Conservation (phyloP, 2,329 filamentous ascomycete species). For the Mollisia scopiformis region DNA sequence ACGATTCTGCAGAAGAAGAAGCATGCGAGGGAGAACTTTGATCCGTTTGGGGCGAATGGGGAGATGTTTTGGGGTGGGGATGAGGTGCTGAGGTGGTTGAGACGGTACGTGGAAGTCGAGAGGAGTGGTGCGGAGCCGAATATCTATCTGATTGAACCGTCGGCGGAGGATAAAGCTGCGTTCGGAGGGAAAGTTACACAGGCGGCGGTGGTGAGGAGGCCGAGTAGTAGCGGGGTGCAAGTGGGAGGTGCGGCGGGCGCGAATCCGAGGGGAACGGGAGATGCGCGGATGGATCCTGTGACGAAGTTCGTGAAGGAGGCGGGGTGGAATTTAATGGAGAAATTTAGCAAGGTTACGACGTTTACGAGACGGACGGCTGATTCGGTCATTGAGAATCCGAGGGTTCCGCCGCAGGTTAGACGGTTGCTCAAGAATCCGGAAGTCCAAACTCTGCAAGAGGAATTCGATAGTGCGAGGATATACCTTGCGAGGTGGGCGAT, state of each 20-base stretch:
- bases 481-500: slow-evolving; percentile 98
- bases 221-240: slow-evolving; percentile 33
- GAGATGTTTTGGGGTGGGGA: slow-evolving; percentile 98
- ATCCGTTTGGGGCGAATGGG: slow-evolving; percentile 84
- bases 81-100: slow-evolving; percentile 90
- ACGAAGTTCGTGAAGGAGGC: slow-evolving; percentile 94
- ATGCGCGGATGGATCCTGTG: slow-evolving; percentile 87
- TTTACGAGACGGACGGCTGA: slow-evolving; percentile 92
- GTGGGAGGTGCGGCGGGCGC: slow-evolving; percentile 41
- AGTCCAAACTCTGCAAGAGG: slow-evolving; percentile 92
- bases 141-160: slow-evolving; percentile 89
- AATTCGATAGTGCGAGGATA: slow-evolving; percentile 93
- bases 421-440: slow-evolving; percentile 88
- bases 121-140: slow-evolving; percentile 85
- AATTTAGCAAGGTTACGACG: slow-evolving; percentile 95
- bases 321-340: slow-evolving; percentile 94
- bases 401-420: slow-evolving; percentile 84
- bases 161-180: slow-evolving; percentile 77
- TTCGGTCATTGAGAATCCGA: slow-evolving; percentile 88
- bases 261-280: slow-evolving; percentile 45
- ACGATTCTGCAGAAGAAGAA: slow-evolving; percentile 94
- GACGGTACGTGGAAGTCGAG: slow-evolving; percentile 80
- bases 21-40: slow-evolving; percentile 80
- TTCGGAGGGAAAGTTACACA: slow-evolving; percentile 58
- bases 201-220: slow-evolving; percentile 45